Percentiles rank a stretch among this genome's conserved stretches.
Evolutionary conservation across 2,329 filamentous ascomycete genomes (phyloP).

Genomic region (Ambrosiella beaveri): DNA sequence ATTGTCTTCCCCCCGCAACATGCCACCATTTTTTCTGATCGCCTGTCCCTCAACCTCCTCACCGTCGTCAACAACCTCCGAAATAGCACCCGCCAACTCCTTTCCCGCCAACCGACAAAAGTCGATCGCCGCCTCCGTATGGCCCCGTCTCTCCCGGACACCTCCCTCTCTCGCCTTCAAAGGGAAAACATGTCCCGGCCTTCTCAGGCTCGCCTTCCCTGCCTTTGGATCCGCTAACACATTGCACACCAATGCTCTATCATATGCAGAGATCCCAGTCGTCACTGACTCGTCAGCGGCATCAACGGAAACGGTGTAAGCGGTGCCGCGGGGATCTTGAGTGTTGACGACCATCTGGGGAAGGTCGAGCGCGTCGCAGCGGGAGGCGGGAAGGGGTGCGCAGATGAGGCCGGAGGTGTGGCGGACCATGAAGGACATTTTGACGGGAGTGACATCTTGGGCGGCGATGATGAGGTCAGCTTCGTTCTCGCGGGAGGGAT

Average conservation of each 20-base stretch:
- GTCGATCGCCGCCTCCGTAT: conserved; percentile 88
- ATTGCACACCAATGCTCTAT: conserved; percentile 68
- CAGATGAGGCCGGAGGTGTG: conserved; percentile 84
- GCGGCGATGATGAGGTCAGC: conserved; percentile 95
- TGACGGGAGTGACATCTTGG: conserved; percentile 62
- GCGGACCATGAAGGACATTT: conserved; percentile 93
- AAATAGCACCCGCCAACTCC: conserved; percentile 62
- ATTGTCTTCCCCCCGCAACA: conserved; percentile 83
- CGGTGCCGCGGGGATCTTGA: conserved; percentile 76
- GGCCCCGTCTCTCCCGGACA: conserved; percentile 61
- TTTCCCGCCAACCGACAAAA: conserved; percentile 76
- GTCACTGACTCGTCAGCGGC: conserved; percentile 53
- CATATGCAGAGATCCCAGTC: conserved; percentile 80
- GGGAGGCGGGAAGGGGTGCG: conserved; percentile 56
- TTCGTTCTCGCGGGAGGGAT: conserved; percentile 86
- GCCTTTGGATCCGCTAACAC: conserved; percentile 51
- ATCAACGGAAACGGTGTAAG: conserved; percentile 85
- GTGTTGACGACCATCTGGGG: conserved; percentile 68
- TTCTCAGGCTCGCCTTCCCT: conserved; percentile 45
- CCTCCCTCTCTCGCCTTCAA: conserved; percentile 64
- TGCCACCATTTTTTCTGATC: conserved; percentile 51
- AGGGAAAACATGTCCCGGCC: conserved; percentile 83
- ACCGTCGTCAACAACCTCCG: conserved; percentile 81
- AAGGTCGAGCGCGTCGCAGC: conserved; percentile 54
- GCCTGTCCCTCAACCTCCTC: conserved; percentile 51